Evolutionary conservation across 352 stramenopile species (phyloP).

Genomic region (Peronosclerospora sorghi): DNA sequence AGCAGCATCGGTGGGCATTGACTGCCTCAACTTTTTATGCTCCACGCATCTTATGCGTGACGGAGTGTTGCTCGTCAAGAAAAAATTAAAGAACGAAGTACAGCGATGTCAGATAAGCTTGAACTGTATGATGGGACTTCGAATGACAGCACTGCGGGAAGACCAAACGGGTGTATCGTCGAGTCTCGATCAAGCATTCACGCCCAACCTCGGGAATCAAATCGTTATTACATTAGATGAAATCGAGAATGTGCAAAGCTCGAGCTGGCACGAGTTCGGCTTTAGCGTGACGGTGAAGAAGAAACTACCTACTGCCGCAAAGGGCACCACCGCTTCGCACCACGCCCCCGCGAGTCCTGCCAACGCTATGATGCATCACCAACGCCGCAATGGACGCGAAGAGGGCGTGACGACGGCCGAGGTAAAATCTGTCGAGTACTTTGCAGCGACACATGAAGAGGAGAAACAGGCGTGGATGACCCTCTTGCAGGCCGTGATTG

Average conservation of each 20-base stretch:
- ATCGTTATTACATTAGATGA: constrained; percentile 70
- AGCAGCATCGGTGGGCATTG: constrained; percentile 56
- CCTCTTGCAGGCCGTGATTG: constrained; percentile 58
- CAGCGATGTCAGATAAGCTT: constrained; percentile 57
- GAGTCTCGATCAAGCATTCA: constrained; percentile 38
- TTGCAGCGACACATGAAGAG: constrained; percentile 48
- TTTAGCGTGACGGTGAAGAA: constrained; percentile 68
- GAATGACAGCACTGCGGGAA: constrained; percentile 49
- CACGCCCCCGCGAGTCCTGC: constrained; percentile 6
- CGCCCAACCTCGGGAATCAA: constrained; percentile 50
- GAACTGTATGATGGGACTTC: constrained; percentile 84
- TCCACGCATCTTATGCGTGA: constrained; percentile 73
- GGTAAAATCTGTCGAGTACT: constrained; percentile 55
- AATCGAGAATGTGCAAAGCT: constrained; percentile 59
- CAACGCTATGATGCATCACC: constrained; percentile 23
- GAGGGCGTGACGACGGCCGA: constrained; percentile 15
- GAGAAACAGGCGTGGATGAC: constrained; percentile 67
- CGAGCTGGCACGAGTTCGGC: constrained; percentile 60
- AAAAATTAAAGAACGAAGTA: constrained; percentile 74
- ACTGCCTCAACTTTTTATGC: constrained; percentile 81
- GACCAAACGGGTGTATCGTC: constrained; percentile 14
- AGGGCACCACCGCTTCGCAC: constrained; percentile 7
- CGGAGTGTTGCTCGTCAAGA: constrained; percentile 47
- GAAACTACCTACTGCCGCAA: constrained; percentile 20
- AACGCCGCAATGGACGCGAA: constrained; percentile 23